phyloP scores from a whole-genome alignment of 1,284 basidiomycete genomes.

The Rhodotorula sp. region DNA sequence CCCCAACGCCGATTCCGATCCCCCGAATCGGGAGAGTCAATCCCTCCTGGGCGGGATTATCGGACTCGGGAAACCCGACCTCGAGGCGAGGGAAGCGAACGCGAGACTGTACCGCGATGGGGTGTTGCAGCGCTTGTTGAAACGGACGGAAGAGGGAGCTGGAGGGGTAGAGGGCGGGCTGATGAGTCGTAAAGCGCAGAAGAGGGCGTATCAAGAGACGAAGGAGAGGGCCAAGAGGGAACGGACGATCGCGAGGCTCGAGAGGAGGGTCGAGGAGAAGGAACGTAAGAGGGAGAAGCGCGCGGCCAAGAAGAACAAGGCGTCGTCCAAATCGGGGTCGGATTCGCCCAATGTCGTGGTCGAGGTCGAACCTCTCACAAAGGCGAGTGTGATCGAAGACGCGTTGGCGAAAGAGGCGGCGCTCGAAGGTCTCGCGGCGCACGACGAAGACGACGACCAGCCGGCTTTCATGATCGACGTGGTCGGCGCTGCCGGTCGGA shows the following conservation, averaged over 20 bases:
- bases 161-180: conserved; percentile 5
- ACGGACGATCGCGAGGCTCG: conserved; percentile 24
- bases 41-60: conserved; percentile 34
- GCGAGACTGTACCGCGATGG: conserved; percentile 15
- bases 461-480: conserved; percentile 11
- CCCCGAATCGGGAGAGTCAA: conserved; percentile 22
- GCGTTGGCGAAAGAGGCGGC: conserved; percentile 13
- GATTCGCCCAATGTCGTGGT: not conserved
- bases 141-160: not conserved
- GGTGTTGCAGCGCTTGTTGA: conserved; percentile 27
- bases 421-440: not conserved
- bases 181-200: conserved; percentile 14
- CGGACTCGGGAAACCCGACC: conserved; percentile 27
- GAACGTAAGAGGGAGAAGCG: conserved; percentile 11
- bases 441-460: not conserved
- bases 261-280: conserved; percentile 22
- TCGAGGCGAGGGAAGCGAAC: conserved; percentile 18
- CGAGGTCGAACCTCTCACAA: not conserved
- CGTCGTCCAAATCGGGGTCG: conserved; percentile 3
- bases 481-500: not conserved
- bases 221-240: conserved; percentile 19
- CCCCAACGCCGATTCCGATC: conserved; percentile 27
- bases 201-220: conserved; percentile 19
- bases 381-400: conserved; percentile 5
- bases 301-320: conserved; percentile 8